Conservation (phyloP, 2,329 filamentous ascomycete genomes). For the Fusarium sp. region DNA sequence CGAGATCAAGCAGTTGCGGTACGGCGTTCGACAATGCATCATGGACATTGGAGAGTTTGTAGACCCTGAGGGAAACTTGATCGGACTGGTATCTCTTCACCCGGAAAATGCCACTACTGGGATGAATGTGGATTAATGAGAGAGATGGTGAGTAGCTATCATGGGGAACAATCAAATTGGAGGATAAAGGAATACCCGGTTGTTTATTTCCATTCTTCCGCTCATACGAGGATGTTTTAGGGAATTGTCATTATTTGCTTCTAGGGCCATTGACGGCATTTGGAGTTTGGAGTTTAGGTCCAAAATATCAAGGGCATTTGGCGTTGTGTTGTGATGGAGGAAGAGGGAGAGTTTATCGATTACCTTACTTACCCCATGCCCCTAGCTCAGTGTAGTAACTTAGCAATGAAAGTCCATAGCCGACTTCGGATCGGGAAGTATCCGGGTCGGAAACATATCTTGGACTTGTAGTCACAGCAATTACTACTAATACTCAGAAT, state of each 20-base stretch:
- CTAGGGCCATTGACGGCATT: background rate
- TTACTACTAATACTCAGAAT: slow-evolving; percentile 30
- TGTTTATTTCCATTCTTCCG: slow-evolving; percentile 19
- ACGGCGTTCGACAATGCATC: slow-evolving; percentile 39
- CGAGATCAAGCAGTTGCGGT: slow-evolving; percentile 38
- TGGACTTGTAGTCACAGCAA: slow-evolving; percentile 21
- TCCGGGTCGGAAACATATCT: slow-evolving; percentile 11
- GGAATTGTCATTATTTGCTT: background rate
- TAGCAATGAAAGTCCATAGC: slow-evolving; percentile 5
- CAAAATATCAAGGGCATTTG: slow-evolving; percentile 19
- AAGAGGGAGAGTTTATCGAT: background rate
- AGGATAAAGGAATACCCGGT: slow-evolving; percentile 43
- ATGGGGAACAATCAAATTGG: background rate
- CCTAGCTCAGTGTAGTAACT: background rate
- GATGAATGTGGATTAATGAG: slow-evolving; percentile 7
- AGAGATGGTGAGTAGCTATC: background rate
- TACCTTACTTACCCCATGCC: background rate
- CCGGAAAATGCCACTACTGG: slow-evolving; percentile 33
- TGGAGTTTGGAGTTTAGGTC: slow-evolving; percentile 18
- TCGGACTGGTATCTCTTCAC: slow-evolving; percentile 41
- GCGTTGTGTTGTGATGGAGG: background rate
- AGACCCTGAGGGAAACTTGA: slow-evolving; percentile 42
- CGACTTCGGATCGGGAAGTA: slow-evolving; percentile 31
- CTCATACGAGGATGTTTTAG: slow-evolving; percentile 12
- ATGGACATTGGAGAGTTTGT: slow-evolving; percentile 44